Base-by-base conservation (phyloP, 495 filamentous ascomycete genomes). In the Cudoniella acicularis region DNA sequence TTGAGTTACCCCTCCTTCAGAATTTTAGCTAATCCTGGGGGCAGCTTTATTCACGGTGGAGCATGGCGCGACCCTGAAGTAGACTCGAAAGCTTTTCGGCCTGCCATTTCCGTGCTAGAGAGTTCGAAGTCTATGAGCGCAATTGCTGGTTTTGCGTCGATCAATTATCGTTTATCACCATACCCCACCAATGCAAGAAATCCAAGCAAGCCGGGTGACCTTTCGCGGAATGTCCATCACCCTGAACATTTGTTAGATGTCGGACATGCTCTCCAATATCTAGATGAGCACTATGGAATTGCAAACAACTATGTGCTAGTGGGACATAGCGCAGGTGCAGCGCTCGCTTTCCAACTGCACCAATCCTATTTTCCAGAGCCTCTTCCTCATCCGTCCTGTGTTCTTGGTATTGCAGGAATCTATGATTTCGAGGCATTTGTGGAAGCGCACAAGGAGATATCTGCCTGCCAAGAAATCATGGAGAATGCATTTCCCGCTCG, bases 11-110 rank as follows among this genome's bases (percentile, higher is more conserved):
- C 23, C 17, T n/a, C 25, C 23, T 17, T 45, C 30, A 36, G 13
- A 49, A 21, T 3, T 47, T n/a, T 40, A n/a, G 18, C 45, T 63
- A 22, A 62, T 11, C 22, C 11, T 22, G n/a, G 1, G 10, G 20
- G 1, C 26, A 64, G 61, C 64, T 92, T 84, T 73, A 86, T 96
- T 69, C 92, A 96, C 74, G 91, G 92, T 64, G 92, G 92, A 65
- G 92, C 88, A 65, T 96, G 90, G 89, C 83, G 89, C 57, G 91
- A 96, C 66, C 91, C 91, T 47, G 69, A 68, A 48, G 70, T 85
- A 20, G 80, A 77, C 52, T 71, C 81, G 17, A 59, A 73, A 6
- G 72, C 73, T n/a, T 83, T 87, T 59, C 61, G 69, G 21, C 72
- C 76, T 3, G 73, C 78, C 13, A 68, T 81, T 45, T 63, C 70